phyloP scores from a whole-genome alignment of 768 basidiomycete genomes.

The Krasilnikovozyma curviuscula region DNA sequence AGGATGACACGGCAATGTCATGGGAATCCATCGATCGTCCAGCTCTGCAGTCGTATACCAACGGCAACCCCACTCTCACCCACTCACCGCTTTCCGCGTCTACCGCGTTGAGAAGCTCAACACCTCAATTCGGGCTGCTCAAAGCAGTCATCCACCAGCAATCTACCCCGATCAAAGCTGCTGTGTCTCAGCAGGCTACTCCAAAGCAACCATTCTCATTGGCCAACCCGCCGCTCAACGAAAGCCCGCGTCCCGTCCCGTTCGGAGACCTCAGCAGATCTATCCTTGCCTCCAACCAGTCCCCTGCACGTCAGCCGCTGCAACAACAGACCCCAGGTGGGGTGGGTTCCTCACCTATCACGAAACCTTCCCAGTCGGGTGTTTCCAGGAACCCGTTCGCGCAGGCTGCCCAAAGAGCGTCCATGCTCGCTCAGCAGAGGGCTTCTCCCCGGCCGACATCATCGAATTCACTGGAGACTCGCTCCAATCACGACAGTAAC shows the following conservation, averaged over 20 bases:
- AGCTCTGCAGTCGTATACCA: not conserved
- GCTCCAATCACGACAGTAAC: no score
- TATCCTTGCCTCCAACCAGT: not conserved
- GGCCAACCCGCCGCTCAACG: not conserved
- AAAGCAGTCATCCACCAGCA: not conserved
- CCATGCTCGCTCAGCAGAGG: no score
- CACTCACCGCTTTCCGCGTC: conserved; percentile 7
- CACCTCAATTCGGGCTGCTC: conserved; percentile 6
- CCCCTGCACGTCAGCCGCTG: no score
- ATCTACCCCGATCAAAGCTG: not conserved
- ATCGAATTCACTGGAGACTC: no score
- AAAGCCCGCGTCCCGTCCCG: not conserved
- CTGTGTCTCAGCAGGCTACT: not conserved
- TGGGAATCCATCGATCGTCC: not conserved
- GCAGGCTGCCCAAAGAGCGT: no score
- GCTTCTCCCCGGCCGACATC: no score
- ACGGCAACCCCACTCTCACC: not conserved
- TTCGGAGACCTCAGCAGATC: conserved; percentile 4
- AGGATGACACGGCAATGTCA: no score
- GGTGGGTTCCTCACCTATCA: no score
- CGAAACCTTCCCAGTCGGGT: no score
- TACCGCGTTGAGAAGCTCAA: conserved; percentile 4
- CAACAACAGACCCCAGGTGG: no score
- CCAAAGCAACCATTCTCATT: not conserved
- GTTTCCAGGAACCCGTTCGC: no score